Evolutionary conservation across 306 rosid species (phyloP).

Genomic region (Cucumis cinereus): DNA sequence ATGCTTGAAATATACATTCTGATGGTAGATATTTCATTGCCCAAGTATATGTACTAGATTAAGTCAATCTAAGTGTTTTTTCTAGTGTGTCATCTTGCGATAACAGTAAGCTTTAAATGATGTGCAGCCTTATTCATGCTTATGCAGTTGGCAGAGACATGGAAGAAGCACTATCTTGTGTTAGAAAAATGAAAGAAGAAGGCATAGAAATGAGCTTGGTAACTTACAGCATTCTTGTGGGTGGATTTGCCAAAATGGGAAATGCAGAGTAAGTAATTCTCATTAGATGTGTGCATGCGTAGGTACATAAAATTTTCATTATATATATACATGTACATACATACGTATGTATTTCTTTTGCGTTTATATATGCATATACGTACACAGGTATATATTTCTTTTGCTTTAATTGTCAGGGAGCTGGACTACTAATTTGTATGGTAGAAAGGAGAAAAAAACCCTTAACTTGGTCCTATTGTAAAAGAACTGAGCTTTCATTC

Average conservation of each 20-base stretch:
- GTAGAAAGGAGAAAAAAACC: background rate
- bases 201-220: conserved; percentile 77
- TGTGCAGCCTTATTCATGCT: conserved; percentile 96
- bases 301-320: background rate
- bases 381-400: background rate
- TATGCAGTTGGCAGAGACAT: conserved; percentile 99
- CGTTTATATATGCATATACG: background rate
- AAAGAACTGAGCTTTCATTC: background rate
- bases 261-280: conserved; percentile 64
- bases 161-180: conserved; percentile 94
- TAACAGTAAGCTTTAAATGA: conserved; percentile 3
- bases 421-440: background rate
- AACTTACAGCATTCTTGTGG: conserved; percentile 81
- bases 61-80: background rate
- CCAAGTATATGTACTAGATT: background rate
- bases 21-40: background rate
- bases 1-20: background rate
- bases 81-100: conserved; percentile 4
- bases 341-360: background rate
- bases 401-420: background rate
- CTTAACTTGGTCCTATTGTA: background rate
- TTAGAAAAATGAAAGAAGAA: conserved; percentile 84
- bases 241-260: conserved; percentile 74
- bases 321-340: background rate
- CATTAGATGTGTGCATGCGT: background rate